A percentile compares a stretch with the other conserved stretches of the same genome.
Conservation (phyloP, 2,329 filamentous ascomycete genomes). For the Ilyonectria robusta region DNA sequence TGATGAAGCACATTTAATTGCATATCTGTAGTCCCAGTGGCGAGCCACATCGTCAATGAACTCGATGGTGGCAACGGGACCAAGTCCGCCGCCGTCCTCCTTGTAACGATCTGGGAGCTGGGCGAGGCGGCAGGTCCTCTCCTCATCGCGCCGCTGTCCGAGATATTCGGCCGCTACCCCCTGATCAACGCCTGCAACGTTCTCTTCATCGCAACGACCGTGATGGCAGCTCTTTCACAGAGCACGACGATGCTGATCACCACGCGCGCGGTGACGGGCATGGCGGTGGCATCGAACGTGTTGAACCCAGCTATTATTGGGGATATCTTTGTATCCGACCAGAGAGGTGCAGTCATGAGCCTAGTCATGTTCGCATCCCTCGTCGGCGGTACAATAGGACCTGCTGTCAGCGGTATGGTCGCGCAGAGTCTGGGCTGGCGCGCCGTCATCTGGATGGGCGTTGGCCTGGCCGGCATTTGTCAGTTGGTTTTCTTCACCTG, state of each 20-base stretch:
- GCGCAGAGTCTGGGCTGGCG: constrained; percentile 70
- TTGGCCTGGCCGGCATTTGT: constrained; percentile 57
- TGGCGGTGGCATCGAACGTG: no score
- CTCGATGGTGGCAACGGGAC: constrained; percentile 53
- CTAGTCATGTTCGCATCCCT: constrained; percentile 70
- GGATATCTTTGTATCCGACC: constrained; percentile 56
- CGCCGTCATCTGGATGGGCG: constrained; percentile 65
- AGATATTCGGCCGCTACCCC: constrained; percentile 69
- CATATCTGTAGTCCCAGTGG: constrained; percentile 68
- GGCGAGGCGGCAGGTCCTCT: constrained; percentile 74
- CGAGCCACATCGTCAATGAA: constrained; percentile 64
- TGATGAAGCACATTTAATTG: constrained; percentile 72
- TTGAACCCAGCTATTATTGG: no score
- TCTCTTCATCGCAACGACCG: constrained; percentile 6
- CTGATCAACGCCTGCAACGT: constrained; percentile 68
- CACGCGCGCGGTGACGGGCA: no score
- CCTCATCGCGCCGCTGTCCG: constrained; percentile 73
- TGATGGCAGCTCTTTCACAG: no score
- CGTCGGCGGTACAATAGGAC: constrained; percentile 69
- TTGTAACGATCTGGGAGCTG: constrained; percentile 79
- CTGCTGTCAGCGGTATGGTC: constrained; percentile 68
- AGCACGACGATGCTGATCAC: no score
- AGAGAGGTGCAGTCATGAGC: constrained; percentile 71
- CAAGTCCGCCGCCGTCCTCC: constrained; percentile 60
- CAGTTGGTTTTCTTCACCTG: no score